Conservation (phyloP, 495 filamentous ascomycete species). For the Hypoxylon lienhwacheense region DNA sequence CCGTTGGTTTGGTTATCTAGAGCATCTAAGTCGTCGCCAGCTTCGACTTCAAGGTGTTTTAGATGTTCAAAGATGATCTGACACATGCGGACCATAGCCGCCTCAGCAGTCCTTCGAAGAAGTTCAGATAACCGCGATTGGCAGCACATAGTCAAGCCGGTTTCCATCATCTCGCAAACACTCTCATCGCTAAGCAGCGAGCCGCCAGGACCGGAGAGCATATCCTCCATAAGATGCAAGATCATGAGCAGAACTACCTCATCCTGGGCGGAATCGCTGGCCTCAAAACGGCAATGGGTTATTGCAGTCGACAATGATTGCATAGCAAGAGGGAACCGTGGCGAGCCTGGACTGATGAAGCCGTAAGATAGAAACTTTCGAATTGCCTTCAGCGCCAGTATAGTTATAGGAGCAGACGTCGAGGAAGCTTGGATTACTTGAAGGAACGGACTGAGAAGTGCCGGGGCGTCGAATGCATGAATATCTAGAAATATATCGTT, state of each 20-base stretch:
- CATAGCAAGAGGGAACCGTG: conserved; percentile 87
- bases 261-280: conserved; percentile 89
- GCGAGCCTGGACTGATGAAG: conserved; percentile 79
- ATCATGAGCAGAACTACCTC: conserved; percentile 94
- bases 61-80: conserved; percentile 94
- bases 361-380: conserved; percentile 97
- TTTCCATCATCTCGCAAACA: conserved; percentile 99
- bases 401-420: conserved; percentile 93
- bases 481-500: conserved; percentile 62
- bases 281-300: conserved; percentile 97
- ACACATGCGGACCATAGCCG: conserved; percentile 98
- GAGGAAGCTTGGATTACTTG: conserved; percentile 97
- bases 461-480: conserved; percentile 81
- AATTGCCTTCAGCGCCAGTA: conserved; percentile 89
- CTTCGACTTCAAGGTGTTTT: conserved; percentile 78
- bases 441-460: conserved; percentile 91
- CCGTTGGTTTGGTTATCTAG: conserved; percentile 63
- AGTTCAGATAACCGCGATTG: conserved; percentile 90
- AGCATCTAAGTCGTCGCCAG: conserved; percentile 59
- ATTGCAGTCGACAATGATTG: conserved; percentile 91
- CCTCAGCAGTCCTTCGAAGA: conserved; percentile 86
- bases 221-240: conserved; percentile 95
- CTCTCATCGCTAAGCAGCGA: conserved; percentile 92
- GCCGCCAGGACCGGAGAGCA: conserved; percentile 90
- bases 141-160: conserved; percentile 95